Percentiles rank a stretch among this genome's conserved stretches.
phyloP scores from a whole-genome alignment of 495 filamentous ascomycete genomes.

The Penicillium bialowiezense region DNA sequence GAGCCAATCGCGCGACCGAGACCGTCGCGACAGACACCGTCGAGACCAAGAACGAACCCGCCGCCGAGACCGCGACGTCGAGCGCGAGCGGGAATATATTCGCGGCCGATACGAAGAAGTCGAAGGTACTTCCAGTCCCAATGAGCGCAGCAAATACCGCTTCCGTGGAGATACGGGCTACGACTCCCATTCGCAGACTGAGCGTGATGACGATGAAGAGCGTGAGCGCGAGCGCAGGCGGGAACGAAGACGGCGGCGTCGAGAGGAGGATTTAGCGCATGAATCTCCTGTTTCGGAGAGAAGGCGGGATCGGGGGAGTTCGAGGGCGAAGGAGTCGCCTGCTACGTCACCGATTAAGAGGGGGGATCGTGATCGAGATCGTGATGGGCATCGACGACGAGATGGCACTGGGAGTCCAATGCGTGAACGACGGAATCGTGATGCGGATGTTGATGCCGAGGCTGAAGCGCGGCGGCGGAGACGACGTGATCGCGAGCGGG shows the following conservation, averaged over 20 bases:
- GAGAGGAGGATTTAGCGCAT: conserved; percentile 18
- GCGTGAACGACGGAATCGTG: conserved; percentile 21
- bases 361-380: conserved; percentile 27
- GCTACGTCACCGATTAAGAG: conserved; percentile 34
- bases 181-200: conserved; percentile 17
- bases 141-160: conserved; percentile 18
- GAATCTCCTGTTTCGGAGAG: conserved; percentile 10
- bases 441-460: conserved; percentile 12
- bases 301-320: conserved; percentile 21
- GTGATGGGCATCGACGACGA: conserved; percentile 23
- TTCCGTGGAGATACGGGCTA: conserved; percentile 23
- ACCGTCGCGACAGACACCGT: conserved; percentile 38
- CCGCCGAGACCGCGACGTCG: conserved; percentile 14
- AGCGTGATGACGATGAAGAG: conserved; percentile 17
- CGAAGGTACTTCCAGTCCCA: conserved; percentile 18
- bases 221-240: conserved; percentile 10
- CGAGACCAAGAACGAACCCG: conserved; percentile 22
- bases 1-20: conserved; percentile 27
- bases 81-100: conserved; percentile 28
- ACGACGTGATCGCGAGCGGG: conserved; percentile 16
- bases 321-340: conserved; percentile 36
- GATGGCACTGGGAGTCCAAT: conserved; percentile 18
- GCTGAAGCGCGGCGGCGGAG: conserved; percentile 17
- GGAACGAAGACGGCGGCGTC: conserved; percentile 10
- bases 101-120: conserved; percentile 21